Conservation (phyloP, 1,284 basidiomycete species). For the Leccinum variabile region DNA sequence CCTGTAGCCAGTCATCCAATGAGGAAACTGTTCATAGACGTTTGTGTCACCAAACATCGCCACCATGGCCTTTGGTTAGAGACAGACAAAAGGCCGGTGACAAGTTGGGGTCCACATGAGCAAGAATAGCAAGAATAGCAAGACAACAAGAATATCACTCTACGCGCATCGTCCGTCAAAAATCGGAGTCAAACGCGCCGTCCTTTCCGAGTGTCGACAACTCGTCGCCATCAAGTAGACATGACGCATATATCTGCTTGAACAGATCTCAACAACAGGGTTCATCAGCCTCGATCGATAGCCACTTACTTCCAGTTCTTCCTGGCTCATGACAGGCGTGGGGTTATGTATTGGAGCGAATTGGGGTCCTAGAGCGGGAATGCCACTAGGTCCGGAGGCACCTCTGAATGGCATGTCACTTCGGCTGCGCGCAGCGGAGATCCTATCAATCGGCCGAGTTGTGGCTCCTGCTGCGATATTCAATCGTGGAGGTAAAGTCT, state of each 20-base stretch:
- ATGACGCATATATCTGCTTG: constrained; percentile 29
- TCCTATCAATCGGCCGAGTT: neutral
- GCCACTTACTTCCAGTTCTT: constrained; percentile 29
- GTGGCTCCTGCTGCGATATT: neutral
- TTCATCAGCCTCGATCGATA: neutral
- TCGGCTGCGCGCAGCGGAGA: neutral
- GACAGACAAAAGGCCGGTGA: neutral
- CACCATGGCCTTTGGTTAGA: neutral
- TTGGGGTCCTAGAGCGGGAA: neutral
- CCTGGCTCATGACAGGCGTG: constrained; percentile 4
- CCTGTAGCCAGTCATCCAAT: neutral
- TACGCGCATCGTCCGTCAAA: constrained; percentile 11
- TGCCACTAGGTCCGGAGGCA: neutral
- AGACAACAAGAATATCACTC: neutral
- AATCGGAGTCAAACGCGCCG: constrained; percentile 34
- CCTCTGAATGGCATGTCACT: neutral
- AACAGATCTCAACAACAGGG: constrained; percentile 4
- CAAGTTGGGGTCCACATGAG: neutral
- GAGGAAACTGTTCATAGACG: neutral
- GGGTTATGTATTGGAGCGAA: neutral
- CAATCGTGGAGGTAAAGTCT: neutral
- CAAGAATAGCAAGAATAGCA: neutral
- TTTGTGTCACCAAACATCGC: neutral
- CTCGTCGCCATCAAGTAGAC: constrained; percentile 25
- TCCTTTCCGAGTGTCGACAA: constrained; percentile 21